These are phyloP conservation scores for Trichothecium roseum DNA, from an alignment of 2,329 filamentous ascomycete genomes.

Conservation along the genomic window DNA sequence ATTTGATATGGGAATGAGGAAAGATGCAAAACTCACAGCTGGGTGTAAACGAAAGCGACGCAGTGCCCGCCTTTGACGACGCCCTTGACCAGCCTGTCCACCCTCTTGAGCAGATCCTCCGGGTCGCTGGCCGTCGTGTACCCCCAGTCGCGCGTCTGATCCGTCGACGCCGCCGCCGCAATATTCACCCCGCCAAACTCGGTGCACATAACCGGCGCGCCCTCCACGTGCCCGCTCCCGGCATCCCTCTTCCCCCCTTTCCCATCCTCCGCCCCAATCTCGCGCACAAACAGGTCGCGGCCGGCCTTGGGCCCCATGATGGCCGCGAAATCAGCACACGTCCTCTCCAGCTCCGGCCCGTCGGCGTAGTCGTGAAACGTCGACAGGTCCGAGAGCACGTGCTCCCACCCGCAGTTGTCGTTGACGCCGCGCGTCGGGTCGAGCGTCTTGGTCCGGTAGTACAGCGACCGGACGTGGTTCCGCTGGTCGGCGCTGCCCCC, in stretches of 20 bases:
- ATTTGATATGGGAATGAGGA: background rate
- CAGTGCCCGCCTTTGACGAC: constrained; percentile 45
- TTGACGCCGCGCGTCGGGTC: constrained; percentile 56
- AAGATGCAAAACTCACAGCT: constrained; percentile 35
- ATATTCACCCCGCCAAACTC: constrained; percentile 64
- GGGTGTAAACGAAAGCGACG: constrained; percentile 57
- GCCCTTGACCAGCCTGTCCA: constrained; percentile 48
- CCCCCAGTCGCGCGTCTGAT: constrained; percentile 48
- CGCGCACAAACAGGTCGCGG: constrained; percentile 42
- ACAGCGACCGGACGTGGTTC: constrained; percentile 53
- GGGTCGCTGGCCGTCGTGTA: constrained; percentile 56
- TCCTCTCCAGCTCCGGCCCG: constrained; percentile 40
- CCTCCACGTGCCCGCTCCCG: constrained; percentile 38
- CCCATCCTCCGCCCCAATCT: constrained; percentile 27
- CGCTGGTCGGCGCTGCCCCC: constrained; percentile 46
- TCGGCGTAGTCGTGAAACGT: constrained; percentile 62
- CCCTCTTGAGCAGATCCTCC: constrained; percentile 45
- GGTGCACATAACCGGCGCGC: constrained; percentile 53
- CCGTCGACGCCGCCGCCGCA: constrained; percentile 32
- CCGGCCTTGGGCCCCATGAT: constrained; percentile 44
- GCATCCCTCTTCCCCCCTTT: no score
- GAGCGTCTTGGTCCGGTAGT: constrained; percentile 52
- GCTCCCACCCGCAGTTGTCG: constrained; percentile 65
- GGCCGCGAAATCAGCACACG: constrained; percentile 39
- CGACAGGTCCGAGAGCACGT: constrained; percentile 52